Evolutionary conservation across 1,139 yeast species (phyloP), one percentile per base, ranked within the genome.

Genomic region (Yamadazyma mexicana): DNA sequence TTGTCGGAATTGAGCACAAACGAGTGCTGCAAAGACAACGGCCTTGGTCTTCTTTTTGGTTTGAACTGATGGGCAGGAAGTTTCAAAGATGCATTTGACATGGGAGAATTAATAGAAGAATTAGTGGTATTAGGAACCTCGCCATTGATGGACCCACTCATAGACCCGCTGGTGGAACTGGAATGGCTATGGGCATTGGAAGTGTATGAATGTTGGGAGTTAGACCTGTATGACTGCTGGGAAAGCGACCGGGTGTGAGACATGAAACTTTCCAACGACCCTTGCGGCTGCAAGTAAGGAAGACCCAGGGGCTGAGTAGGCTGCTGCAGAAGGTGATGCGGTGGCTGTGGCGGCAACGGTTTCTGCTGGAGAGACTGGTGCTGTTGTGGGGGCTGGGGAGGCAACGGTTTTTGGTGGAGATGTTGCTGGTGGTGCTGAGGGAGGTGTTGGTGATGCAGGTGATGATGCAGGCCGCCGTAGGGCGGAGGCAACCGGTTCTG

Each of bases 21-120:
- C 10, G 73, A 64, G 45, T 67, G 71, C 44, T 55, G 66, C 37
- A 71, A 60, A 11, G 70, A 52, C 38, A 71, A 58, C 7, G 76
- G 77, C 37, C 68, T 50, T 22, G 77, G 77, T 46, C 77, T 57
- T 47, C 70, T 54, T 40, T 67, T 69, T 9, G 74, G 73, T 45
- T 66, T 69, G 47, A 61, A 66, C 34, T 59, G 56, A 44, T 54
- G 59, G 8, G 53, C 45, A 3, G 69, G 67, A 14, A 61, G 39
- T 40, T 56, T 62, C 20, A 62, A 45, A 5, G 33, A 34, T 10
- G 34, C 25, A 6, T 30, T 14, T n/a, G 32, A 24, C 5, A 23
- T 15, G 2, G 40, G 35, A 28, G 52, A 45, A 33, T 43, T 22
- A 2, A 27, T 32, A 5, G 34, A 34, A 15, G 15, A 17, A 8